Percentiles rank a stretch among this genome's conserved stretches.
Evolutionary conservation across 352 stramenopile genomes (phyloP).

Genomic region (Globisporangium recalcitrans): DNA sequence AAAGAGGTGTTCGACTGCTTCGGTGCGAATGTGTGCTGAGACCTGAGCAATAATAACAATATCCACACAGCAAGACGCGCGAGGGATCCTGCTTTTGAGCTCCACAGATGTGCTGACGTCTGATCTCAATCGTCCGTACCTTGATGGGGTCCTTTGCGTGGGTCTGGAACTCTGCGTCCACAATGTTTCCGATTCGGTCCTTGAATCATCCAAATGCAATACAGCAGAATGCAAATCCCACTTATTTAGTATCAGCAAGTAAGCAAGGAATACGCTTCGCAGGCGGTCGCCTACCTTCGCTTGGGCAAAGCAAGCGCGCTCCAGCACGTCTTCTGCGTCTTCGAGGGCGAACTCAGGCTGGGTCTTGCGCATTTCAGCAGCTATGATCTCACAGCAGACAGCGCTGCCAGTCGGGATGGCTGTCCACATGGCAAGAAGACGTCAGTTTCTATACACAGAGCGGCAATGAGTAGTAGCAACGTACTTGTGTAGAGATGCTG

Average conservation of each 20-base stretch:
- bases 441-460: neutral
- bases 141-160: slow-evolving; percentile 29
- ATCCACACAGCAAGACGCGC: too few relatives aligned
- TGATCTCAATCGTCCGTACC: slow-evolving; percentile 15
- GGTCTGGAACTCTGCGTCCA: slow-evolving; percentile 44
- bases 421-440: slow-evolving; percentile 12
- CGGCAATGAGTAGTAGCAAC: neutral
- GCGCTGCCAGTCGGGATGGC: slow-evolving; percentile 39
- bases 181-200: slow-evolving; percentile 31
- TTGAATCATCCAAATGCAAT: slow-evolving; percentile 4
- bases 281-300: slow-evolving; percentile 27
- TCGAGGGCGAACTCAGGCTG: slow-evolving; percentile 16
- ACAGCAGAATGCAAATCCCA: neutral
- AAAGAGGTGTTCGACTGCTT: slow-evolving; percentile 44
- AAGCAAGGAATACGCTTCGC: neutral
- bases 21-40: slow-evolving; percentile 30
- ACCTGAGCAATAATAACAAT: too few relatives aligned
- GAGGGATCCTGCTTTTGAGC: too few relatives aligned
- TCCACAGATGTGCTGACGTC: neutral
- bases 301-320: slow-evolving; percentile 73
- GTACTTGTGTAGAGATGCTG: slow-evolving; percentile 62
- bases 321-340: slow-evolving; percentile 57
- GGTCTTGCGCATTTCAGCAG: slow-evolving; percentile 22
- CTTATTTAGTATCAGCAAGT: neutral
- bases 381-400: slow-evolving; percentile 39